Evolutionary conservation across 371 early-diverging fungal species (phyloP).

Genomic region (Rhizopus stolonifer): DNA sequence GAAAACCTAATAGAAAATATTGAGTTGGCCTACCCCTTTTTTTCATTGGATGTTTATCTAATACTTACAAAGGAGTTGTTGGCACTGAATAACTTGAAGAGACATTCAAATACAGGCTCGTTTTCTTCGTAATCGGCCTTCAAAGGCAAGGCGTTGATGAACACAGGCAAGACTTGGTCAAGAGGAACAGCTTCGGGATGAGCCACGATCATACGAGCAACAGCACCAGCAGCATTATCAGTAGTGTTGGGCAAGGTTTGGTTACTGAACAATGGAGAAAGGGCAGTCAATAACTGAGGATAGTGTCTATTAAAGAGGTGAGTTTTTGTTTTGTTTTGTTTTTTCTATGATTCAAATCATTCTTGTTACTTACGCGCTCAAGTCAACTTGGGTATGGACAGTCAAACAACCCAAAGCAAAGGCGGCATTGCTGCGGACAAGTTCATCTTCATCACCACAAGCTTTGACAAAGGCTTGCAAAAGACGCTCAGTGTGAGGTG

Average conservation of each 20-base stretch:
- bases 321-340: background rate
- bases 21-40: conserved; percentile 44
- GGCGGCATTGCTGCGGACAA: conserved; percentile 84
- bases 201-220: conserved; percentile 44
- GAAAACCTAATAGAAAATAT: conserved; percentile 32
- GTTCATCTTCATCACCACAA: conserved; percentile 70
- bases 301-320: conserved; percentile 52
- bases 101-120: conserved; percentile 69
- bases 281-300: conserved; percentile 59
- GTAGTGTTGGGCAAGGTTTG: conserved; percentile 62
- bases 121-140: conserved; percentile 81
- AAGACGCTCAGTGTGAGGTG: conserved; percentile 70
- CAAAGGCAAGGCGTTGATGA: conserved; percentile 71
- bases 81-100: conserved; percentile 59
- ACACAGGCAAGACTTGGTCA: conserved; percentile 72
- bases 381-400: conserved; percentile 64
- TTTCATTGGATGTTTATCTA: background rate
- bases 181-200: conserved; percentile 72
- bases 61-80: conserved; percentile 50
- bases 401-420: conserved; percentile 79
- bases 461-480: conserved; percentile 65
- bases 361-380: conserved; percentile 51
- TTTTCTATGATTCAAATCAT: too few relatives aligned
- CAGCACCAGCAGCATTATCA: conserved; percentile 74
- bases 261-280: conserved; percentile 70